Evolutionary conservation across 495 filamentous ascomycete species (phyloP).

Genomic region (Cetradonia linearis): DNA sequence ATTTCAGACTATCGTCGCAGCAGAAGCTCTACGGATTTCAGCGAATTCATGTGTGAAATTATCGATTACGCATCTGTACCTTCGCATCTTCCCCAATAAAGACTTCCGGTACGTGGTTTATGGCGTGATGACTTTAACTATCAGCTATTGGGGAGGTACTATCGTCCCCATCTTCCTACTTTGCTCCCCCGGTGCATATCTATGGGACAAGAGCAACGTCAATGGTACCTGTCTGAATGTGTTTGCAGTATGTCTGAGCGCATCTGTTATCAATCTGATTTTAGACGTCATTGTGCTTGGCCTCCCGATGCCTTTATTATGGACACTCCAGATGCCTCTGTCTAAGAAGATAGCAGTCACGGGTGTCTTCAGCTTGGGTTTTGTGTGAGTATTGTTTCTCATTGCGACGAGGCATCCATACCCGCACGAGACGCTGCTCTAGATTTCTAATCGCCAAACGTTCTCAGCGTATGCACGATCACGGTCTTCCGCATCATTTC

Average conservation of each 20-base stretch:
- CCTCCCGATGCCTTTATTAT: conserved; percentile 20
- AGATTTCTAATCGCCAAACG: background rate
- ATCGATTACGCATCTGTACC: conserved; percentile 11
- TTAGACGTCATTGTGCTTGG: conserved; percentile 17
- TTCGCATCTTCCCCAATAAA: conserved; percentile 5
- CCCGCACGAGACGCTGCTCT: background rate
- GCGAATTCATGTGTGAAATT: conserved; percentile 8
- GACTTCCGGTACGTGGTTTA: conserved; percentile 1
- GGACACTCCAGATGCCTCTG: conserved; percentile 19
- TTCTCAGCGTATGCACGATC: background rate
- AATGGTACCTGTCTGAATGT: background rate
- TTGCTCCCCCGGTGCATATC: conserved; percentile 7
- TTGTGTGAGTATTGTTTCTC: conserved; percentile 6
- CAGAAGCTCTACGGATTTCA: background rate
- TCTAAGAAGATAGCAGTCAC: conserved; percentile 19
- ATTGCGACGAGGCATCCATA: background rate
- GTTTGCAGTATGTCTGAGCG: background rate
- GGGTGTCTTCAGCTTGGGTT: conserved; percentile 20
- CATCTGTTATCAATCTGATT: conserved; percentile 9
- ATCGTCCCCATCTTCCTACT: background rate
- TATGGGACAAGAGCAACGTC: background rate
- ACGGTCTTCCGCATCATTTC: conserved; percentile 5
- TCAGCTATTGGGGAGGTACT: conserved; percentile 1
- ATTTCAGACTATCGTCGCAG: conserved; percentile 3
- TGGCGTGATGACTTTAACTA: conserved; percentile 5